Evolutionary conservation across 805 yeast genomes (phyloP).

Genomic region (Schwanniomyces polymorphus): DNA sequence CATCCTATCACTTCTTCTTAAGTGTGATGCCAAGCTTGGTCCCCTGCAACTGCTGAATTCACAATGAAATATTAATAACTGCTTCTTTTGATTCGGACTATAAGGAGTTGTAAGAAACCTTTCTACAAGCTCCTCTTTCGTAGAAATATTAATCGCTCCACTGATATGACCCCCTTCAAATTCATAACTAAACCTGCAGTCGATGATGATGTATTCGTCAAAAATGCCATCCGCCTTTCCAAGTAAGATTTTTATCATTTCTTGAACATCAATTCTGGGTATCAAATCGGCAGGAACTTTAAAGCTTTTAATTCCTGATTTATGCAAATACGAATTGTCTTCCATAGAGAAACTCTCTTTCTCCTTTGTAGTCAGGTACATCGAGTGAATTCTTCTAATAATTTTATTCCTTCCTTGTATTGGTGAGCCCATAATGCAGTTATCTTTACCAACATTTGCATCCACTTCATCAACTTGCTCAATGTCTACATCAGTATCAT

Average conservation of each 20-base stretch:
- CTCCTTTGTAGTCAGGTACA: constrained; percentile 55
- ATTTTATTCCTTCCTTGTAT: constrained; percentile 24
- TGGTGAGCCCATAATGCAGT: constrained; percentile 15
- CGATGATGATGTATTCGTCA: constrained; percentile 63
- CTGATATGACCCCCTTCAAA: constrained; percentile 89
- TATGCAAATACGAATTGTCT: constrained; percentile 32
- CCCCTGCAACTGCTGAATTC: constrained; percentile 92
- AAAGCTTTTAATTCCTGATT: constrained; percentile 29
- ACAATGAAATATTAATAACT: constrained; percentile 83
- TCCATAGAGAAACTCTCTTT: constrained; percentile 18
- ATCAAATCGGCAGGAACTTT: constrained; percentile 54
- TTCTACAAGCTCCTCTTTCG: constrained; percentile 66
- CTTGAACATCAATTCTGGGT: constrained; percentile 63
- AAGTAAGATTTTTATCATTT: constrained; percentile 56
- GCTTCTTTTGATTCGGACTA: constrained; percentile 22
- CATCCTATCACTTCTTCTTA: constrained; percentile 80
- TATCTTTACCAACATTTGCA: neutral
- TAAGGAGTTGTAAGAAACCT: constrained; percentile 37
- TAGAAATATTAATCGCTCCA: constrained; percentile 76
- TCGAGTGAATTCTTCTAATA: constrained; percentile 64
- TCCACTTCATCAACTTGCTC: neutral
- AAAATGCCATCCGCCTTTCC: constrained; percentile 52
- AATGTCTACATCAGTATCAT: constrained; percentile 14
- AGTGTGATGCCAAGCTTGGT: constrained; percentile 87
- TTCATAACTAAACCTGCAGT: constrained; percentile 93